phyloP scores from a whole-genome alignment of 192 early-diverging fungal species.

The Linnemannia zychae region DNA sequence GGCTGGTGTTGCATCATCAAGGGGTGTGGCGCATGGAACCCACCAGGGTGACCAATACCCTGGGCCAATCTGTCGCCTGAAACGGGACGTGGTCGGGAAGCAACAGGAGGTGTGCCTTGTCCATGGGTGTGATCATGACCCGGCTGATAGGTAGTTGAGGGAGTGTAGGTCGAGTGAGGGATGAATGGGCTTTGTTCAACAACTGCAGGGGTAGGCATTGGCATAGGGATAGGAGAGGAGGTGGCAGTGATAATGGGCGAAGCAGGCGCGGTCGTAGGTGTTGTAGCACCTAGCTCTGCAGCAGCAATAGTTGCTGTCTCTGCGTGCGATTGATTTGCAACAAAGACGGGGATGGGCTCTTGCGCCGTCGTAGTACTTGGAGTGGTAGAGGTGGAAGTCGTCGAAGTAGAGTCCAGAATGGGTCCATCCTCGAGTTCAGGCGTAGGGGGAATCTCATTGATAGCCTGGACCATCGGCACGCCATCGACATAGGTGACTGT shows the following conservation, averaged over 20 bases:
- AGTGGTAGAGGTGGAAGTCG: background rate
- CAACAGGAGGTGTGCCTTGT: constrained; percentile 11
- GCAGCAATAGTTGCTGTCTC: background rate
- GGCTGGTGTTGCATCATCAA: constrained; percentile 40
- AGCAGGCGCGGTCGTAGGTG: background rate
- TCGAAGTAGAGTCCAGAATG: background rate
- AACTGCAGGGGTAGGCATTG: background rate
- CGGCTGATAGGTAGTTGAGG: constrained; percentile 29
- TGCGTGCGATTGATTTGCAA: background rate
- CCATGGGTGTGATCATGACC: constrained; percentile 10
- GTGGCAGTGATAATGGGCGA: background rate
- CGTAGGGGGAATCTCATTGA: constrained; percentile 54
- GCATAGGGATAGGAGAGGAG: background rate
- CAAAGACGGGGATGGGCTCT: constrained; percentile 28
- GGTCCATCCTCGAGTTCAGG: constrained; percentile 38
- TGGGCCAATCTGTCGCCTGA: constrained; percentile 20
- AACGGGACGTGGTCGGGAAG: constrained; percentile 18
- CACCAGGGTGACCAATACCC: background rate
- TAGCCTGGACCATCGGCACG: constrained; percentile 28
- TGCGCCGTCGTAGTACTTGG: background rate
- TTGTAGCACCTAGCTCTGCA: background rate
- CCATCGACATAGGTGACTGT: constrained; percentile 51
- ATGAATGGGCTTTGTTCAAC: constrained; percentile 38
- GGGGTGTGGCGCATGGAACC: constrained; percentile 29
- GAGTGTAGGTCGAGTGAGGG: constrained; percentile 37